Percentiles rank a stretch among this genome's conserved stretches.
Evolutionary conservation across 2,329 filamentous ascomycete genomes (phyloP).

Genomic region (Aureobasidium subglaciale): DNA sequence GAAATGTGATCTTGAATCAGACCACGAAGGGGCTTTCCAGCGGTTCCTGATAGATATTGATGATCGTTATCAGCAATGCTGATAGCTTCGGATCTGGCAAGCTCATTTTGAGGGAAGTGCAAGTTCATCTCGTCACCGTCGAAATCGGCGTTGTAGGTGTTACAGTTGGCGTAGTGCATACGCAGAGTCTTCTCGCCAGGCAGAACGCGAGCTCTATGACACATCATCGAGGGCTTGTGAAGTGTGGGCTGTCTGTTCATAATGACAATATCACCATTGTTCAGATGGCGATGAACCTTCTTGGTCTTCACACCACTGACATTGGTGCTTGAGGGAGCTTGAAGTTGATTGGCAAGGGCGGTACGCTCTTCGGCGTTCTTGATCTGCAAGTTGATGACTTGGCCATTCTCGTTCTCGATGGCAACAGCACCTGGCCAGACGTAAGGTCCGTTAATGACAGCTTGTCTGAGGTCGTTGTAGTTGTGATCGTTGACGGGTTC

Average conservation of each 20-base stretch:
- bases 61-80: constrained; percentile 95
- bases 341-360: constrained; percentile 84
- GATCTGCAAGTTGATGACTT: constrained; percentile 77
- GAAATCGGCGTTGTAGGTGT: constrained; percentile 98
- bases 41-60: constrained; percentile 90
- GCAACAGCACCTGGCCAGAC: constrained; percentile 92
- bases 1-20: constrained; percentile 98
- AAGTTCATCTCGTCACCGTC: constrained; percentile 99
- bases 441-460: constrained; percentile 87
- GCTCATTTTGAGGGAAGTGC: constrained; percentile 97
- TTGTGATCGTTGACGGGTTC: constrained; percentile 97
- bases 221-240: constrained; percentile 99
- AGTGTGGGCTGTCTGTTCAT: constrained; percentile 99
- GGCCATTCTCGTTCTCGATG: constrained; percentile 92
- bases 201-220: constrained; percentile 83
- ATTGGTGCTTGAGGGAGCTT: constrained; percentile 71
- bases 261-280: constrained; percentile 91
- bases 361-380: constrained; percentile 84
- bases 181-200: constrained; percentile 95
- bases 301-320: constrained; percentile 77
- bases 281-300: constrained; percentile 92
- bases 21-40: constrained; percentile 87
- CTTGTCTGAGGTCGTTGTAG: constrained; percentile 89
- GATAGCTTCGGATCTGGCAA: constrained; percentile 85
- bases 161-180: constrained; percentile 99